Base-by-base conservation (phyloP, 345 rosid species). In the Chamaenerion angustifolium region DNA sequence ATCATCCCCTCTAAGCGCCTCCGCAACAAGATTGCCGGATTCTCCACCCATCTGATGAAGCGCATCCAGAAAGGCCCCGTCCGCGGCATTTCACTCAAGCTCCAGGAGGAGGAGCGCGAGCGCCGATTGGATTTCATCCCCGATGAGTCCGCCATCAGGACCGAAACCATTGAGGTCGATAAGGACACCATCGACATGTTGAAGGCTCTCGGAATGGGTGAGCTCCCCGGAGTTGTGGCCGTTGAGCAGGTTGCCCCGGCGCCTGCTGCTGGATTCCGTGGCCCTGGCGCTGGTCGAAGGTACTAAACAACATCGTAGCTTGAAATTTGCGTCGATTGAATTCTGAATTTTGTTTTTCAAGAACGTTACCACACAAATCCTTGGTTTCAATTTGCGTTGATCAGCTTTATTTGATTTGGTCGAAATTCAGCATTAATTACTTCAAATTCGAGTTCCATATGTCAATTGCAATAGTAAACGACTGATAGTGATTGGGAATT, bases 111-210 rank as follows among this genome's bases (percentile, higher is more conserved):
- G 42, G 88, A 83, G 72, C 80, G 93, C 6, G 93, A 83, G 59
- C 83, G 93, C 3, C 80, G 93, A 43, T 80, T 83, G 88, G 93
- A 83, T 71, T 83, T 80, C 51, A 87, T 82, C 1, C 92, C 92
- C 12, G 92, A 83, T 31, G 80, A 69, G 57, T 83, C 92, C 8
- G 92, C 84, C 0, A 80, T 83, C 57, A 76, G 55, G 68, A 74
- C 64, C 2, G 73, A 72, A 23, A 67, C 60, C 48, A 70, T 80
- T 48, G 65, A 71, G 72, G 82, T 79, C 8, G 86, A 79, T 51
- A 79, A 77, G 67, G 85, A 78, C 60, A 78, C 85, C 15, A 52
- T 75, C 3, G 79, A 75, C 51, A 78, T 78, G 84, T 81, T 78
- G 63, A 69, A 77, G 48, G 65, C 80, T 42, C 83, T 82, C 45